Percentiles rank a stretch among this genome's conserved stretches.
Conservation (phyloP, 306 rosid species). For the Pterocarpus santalinus region DNA sequence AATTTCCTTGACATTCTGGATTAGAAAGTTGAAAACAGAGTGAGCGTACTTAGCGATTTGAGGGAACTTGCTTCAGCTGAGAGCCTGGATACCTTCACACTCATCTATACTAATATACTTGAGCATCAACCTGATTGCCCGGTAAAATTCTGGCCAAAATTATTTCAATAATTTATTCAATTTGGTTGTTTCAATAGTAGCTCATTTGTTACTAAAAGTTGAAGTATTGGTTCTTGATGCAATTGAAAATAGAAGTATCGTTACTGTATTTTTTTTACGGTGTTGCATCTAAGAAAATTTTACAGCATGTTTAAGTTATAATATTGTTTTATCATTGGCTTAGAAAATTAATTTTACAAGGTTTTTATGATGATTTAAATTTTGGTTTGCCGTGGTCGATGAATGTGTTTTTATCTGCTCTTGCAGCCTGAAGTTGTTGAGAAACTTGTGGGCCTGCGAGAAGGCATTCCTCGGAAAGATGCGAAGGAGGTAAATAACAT, state of each 20-base stretch:
- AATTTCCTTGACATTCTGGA: constrained; percentile 45
- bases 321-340: constrained; percentile 20
- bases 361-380: constrained; percentile 14
- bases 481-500: constrained; percentile 88
- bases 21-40: constrained; percentile 92
- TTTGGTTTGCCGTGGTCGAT: constrained; percentile 10
- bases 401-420: constrained; percentile 40
- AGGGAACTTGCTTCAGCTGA: constrained; percentile 98
- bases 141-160: constrained; percentile 60
- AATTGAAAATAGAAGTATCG: not conserved
- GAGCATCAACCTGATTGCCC: constrained; percentile 99
- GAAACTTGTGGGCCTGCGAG: constrained; percentile 90
- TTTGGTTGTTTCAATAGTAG: constrained; percentile 15
- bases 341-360: not conserved
- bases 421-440: constrained; percentile 95
- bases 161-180: constrained; percentile 20
- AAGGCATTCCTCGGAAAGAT: constrained; percentile 97
- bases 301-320: not conserved
- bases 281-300: not conserved
- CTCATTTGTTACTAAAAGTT: not conserved
- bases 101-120: constrained; percentile 90
- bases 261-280: not conserved
- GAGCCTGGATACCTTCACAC: constrained; percentile 89
- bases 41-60: constrained; percentile 79
- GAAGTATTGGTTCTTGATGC: constrained; percentile 9